These are phyloP conservation scores for Nakazawaea siamensis DNA, from an alignment of 805 yeast genomes.

Conservation along the genomic window DNA sequence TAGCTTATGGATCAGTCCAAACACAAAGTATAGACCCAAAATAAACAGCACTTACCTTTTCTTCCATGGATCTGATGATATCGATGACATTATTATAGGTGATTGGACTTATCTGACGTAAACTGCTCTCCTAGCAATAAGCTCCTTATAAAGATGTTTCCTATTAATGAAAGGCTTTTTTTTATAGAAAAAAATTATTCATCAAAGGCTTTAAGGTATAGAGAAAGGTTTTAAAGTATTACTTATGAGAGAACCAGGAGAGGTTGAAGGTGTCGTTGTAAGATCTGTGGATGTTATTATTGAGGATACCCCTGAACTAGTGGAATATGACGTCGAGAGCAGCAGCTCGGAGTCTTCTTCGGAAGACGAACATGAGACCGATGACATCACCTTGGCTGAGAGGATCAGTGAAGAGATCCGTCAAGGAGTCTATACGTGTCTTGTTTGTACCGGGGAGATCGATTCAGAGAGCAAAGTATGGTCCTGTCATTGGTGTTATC, in stretches of 20 bases:
- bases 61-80: conserved; percentile 39
- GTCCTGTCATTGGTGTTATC: conserved; percentile 69
- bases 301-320: background rate
- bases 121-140: too few species aligned
- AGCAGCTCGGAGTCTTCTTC: background rate
- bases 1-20: too few species aligned
- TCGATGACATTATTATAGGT: too few species aligned
- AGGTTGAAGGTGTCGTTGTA: too few species aligned
- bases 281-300: background rate
- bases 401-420: conserved; percentile 51
- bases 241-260: too few species aligned
- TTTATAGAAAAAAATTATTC: too few species aligned
- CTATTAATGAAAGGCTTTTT: too few species aligned
- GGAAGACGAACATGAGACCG: conserved; percentile 4
- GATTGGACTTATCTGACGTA: too few species aligned
- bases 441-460: conserved; percentile 83
- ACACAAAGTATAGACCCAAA: too few species aligned
- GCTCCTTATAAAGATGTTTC: too few species aligned
- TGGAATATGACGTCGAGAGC: conserved; percentile 2
- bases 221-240: too few species aligned
- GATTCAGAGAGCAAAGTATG: conserved; percentile 60
- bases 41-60: conserved; percentile 27
- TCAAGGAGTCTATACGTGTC: conserved; percentile 69
- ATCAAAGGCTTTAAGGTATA: too few species aligned
- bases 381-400: conserved; percentile 24